Evolutionary conservation across 129 eudicot genomes (phyloP), one percentile per base, ranked within the genome.

Genomic region (Chrysanthemum seticuspe): DNA sequence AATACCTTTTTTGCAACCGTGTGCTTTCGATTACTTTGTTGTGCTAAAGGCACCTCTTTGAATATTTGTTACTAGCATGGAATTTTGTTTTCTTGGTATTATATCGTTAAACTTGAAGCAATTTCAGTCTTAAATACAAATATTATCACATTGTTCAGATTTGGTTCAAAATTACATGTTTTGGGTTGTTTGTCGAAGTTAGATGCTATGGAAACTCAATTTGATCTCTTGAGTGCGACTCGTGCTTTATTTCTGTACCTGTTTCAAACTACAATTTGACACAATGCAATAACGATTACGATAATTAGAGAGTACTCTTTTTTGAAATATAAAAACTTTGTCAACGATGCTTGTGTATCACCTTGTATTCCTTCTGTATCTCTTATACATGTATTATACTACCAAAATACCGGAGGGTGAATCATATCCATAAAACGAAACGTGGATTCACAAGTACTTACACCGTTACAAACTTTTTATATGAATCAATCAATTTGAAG

Each of bases 1-100:
- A 63, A 71, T 63, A 78, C 81, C 31, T 73, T 78, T 29, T 78
- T 78, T 53, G 57, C 55, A 23, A 76, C 62, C 47, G 36, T 23
- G 25, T 76, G 60, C 68, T 67, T 40, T 40, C 47, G 6, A 7
- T 40, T 31, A 68, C 34, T 59, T 61, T 76, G 75, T 51, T 50
- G 71, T 60, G 64, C 69, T 56, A 53, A 70, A 77, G 34, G 78
- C 52, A 36, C 44, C 78, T 63, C 70, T 64, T 74, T 64, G 31
- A 40, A 54, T 54, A 55, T 64, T 36, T 65, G 72, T 54, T 64
- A 21, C 23, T 53, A 73, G 51, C 61, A 62, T 15, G 67, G 63
- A 31, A 31, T 49, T 74, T 52, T 63, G 65, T 53, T 74, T 65
- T 52, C 11, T 52, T n/a, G 40, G 71, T 64, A 62, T 49, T 74